Percentiles rank a stretch among this genome's conserved stretches.
phyloP scores from a whole-genome alignment of 2,329 filamentous ascomycete genomes.

The Ceratocystis cacaofunesta region DNA sequence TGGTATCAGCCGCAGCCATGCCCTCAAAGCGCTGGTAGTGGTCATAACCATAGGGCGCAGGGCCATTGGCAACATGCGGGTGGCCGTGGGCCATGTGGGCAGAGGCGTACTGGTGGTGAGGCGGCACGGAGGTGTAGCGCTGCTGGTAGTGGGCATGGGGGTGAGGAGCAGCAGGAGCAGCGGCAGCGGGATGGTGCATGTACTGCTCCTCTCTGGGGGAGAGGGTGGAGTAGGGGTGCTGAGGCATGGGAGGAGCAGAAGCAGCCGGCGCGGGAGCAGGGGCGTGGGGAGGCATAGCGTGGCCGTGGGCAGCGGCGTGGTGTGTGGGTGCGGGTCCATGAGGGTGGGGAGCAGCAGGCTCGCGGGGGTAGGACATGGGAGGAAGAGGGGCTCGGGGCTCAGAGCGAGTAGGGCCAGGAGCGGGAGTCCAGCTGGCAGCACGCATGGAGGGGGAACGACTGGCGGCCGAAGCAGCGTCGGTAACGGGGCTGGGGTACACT shows the following conservation, averaged over 20 bases:
- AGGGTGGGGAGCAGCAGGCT: not conserved
- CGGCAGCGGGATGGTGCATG: conserved; percentile 19
- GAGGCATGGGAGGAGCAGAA: not conserved
- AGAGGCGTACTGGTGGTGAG: conserved; percentile 29
- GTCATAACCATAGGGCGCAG: conserved; percentile 30
- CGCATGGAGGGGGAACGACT: conserved; percentile 9
- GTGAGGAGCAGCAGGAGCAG: conserved; percentile 25
- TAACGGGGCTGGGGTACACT: conserved; percentile 27
- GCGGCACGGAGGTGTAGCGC: conserved; percentile 4
- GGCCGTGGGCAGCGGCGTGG: not conserved
- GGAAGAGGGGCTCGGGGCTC: conserved; percentile 6
- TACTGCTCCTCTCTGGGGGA: not conserved
- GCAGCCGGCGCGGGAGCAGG: not conserved
- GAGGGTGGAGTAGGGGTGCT: not conserved
- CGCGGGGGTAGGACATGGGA: conserved; percentile 8
- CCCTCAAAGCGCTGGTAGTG: conserved; percentile 31
- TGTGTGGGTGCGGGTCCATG: not conserved
- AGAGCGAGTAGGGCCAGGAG: conserved; percentile 1
- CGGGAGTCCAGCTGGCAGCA: conserved; percentile 5
- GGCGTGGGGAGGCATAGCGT: not conserved
- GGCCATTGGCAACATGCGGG: conserved; percentile 25
- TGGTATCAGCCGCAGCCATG: conserved; percentile 30
- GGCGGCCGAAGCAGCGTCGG: conserved; percentile 9
- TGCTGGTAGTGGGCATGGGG: conserved; percentile 13
- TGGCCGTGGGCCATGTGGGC: conserved; percentile 19